These are phyloP conservation scores for Pinguiococcus pyrenoidosus DNA, from an alignment of 108 stramenopile species.

Conservation along the genomic window DNA sequence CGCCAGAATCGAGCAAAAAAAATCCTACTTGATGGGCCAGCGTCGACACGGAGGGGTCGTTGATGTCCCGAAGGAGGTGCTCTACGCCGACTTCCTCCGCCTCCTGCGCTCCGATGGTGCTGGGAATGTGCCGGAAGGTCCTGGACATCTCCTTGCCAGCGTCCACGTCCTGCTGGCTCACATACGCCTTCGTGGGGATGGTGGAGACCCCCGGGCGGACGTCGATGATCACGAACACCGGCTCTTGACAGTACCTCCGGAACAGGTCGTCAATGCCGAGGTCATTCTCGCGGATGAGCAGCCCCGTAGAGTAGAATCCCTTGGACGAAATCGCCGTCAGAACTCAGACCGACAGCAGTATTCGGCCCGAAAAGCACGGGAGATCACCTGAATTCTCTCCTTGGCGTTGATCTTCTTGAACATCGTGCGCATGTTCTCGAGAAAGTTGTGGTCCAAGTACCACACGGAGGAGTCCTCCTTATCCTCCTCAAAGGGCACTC, in stretches of 20 bases:
- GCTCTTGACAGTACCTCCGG: slow-evolving; percentile 56
- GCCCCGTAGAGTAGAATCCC: slow-evolving; percentile 85
- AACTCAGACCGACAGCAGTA: no score
- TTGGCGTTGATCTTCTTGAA: slow-evolving; percentile 32
- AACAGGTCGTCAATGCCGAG: slow-evolving; percentile 66
- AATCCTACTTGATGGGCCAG: slow-evolving; percentile 52
- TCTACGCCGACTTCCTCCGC: slow-evolving; percentile 98
- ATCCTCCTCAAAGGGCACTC: slow-evolving; percentile 99
- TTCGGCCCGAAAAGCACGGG: no score
- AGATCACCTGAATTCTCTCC: no score
- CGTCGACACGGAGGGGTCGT: slow-evolving; percentile 90
- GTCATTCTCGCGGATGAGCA: slow-evolving; percentile 75
- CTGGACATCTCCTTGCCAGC: slow-evolving; percentile 57
- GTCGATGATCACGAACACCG: slow-evolving; percentile 97
- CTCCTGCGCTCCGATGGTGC: slow-evolving; percentile 64
- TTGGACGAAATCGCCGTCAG: no score
- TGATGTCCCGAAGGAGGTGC: slow-evolving; percentile 95
- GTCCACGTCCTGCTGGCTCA: slow-evolving; percentile 69
- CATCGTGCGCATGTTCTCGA: slow-evolving; percentile 57
- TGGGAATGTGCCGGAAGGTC: slow-evolving; percentile 84
- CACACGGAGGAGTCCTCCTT: slow-evolving; percentile 57
- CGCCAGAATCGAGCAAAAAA: not conserved
- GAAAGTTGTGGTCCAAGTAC: slow-evolving; percentile 95
- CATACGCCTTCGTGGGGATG: slow-evolving; percentile 85
- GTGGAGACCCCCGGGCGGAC: slow-evolving; percentile 77